Conservation (phyloP, 768 basidiomycete species). For the Punctularia strigosozonata region DNA sequence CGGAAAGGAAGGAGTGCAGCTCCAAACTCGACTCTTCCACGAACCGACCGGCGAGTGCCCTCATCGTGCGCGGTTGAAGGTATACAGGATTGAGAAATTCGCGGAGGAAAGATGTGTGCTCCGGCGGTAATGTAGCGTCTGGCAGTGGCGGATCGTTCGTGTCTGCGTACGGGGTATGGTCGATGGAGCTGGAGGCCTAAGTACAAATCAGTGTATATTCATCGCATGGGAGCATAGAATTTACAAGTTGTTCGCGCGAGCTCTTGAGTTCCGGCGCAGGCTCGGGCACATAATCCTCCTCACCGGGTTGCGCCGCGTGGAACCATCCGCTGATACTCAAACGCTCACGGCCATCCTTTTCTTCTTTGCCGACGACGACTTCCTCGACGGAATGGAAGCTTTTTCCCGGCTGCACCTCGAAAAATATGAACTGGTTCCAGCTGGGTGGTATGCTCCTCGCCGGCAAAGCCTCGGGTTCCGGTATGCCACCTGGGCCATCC, state of each 20-base stretch:
- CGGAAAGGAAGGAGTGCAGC: conserved; percentile 74
- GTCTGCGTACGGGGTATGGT: conserved; percentile 24
- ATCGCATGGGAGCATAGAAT: conserved; percentile 22
- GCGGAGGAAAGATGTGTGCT: conserved; percentile 61
- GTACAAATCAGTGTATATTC: neutral
- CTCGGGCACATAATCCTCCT: conserved; percentile 70
- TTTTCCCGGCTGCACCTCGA: conserved; percentile 86
- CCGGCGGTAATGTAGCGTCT: conserved; percentile 39
- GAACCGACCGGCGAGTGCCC: conserved; percentile 70
- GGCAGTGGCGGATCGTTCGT: conserved; percentile 36
- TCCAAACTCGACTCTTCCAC: conserved; percentile 80
- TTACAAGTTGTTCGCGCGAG: conserved; percentile 87
- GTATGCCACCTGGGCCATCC: conserved; percentile 43
- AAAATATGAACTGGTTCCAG: conserved; percentile 86
- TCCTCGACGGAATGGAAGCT: conserved; percentile 98
- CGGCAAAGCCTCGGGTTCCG: conserved; percentile 59
- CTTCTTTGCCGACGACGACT: conserved; percentile 71
- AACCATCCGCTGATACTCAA: conserved; percentile 97
- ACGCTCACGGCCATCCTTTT: conserved; percentile 56
- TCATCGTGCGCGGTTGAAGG: conserved; percentile 71
- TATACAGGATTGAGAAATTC: conserved; percentile 87
- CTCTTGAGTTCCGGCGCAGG: conserved; percentile 43
- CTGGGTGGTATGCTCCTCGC: conserved; percentile 60
- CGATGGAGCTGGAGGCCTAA: conserved; percentile 38
- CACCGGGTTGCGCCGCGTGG: conserved; percentile 83